phyloP scores from a whole-genome alignment of 148 eudicot genomes.

The Nyssa sinensis region DNA sequence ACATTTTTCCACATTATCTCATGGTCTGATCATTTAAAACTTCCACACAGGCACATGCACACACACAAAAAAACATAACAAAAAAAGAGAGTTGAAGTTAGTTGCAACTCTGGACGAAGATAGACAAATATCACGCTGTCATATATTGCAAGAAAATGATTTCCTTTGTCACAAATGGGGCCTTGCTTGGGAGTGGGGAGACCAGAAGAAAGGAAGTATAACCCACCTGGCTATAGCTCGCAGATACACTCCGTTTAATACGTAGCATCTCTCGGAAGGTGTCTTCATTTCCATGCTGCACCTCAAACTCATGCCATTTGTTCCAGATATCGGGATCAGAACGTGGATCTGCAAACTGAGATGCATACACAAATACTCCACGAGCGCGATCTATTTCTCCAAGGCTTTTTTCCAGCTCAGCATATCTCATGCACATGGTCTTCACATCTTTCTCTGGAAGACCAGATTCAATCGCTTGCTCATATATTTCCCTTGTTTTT shows the following conservation, averaged over 20 bases:
- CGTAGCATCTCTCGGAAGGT: conserved; percentile 94
- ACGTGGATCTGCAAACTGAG: conserved; percentile 79
- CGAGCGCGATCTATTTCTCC: conserved; percentile 96
- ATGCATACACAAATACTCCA: conserved; percentile 57
- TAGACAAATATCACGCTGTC: too few relatives aligned
- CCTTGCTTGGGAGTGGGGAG: too few relatives aligned
- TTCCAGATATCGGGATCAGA: conserved; percentile 82
- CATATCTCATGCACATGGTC: conserved; percentile 81
- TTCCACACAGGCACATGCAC: too few relatives aligned
- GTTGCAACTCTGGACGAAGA: too few relatives aligned
- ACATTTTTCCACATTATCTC: too few relatives aligned
- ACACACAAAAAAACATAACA: too few relatives aligned
- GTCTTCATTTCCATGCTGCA: conserved; percentile 92
- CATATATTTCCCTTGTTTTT: conserved; percentile 86
- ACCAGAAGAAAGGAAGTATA: not conserved
- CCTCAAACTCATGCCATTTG: conserved; percentile 90
- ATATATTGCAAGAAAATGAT: too few relatives aligned
- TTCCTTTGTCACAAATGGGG: too few relatives aligned
- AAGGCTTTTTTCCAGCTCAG: conserved; percentile 91
- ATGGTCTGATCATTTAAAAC: too few relatives aligned
- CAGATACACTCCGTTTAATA: conserved; percentile 73
- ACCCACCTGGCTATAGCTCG: conserved; percentile 84
- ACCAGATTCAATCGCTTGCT: conserved; percentile 86
- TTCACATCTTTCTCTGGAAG: conserved; percentile 93
- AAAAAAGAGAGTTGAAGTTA: too few relatives aligned